phyloP scores from a whole-genome alignment of 2,329 filamentous ascomycete species.

The Ophiocordyceps polyrhachis-furcata region DNA sequence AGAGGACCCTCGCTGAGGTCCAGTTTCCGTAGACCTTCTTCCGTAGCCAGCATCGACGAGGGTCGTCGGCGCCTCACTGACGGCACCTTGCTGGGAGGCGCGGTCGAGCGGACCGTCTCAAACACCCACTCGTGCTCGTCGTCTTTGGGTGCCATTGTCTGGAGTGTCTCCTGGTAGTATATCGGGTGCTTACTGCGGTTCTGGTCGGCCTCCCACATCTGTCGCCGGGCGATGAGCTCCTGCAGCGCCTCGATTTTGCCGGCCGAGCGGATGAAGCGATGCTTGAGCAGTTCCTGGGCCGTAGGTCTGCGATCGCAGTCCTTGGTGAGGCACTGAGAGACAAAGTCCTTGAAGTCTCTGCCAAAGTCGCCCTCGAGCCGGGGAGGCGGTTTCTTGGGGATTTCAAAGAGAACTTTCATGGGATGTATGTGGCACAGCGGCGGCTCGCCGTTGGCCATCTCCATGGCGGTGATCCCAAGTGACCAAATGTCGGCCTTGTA shows the following conservation, averaged over 20 bases:
- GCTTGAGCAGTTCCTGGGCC: constrained; percentile 71
- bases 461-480: constrained; percentile 77
- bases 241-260: constrained; percentile 78
- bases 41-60: constrained; percentile 36
- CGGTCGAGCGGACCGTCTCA: constrained; percentile 70
- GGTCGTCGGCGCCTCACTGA: constrained; percentile 33
- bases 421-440: constrained; percentile 71
- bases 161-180: constrained; percentile 86
- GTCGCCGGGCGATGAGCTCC: constrained; percentile 67
- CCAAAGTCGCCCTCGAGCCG: constrained; percentile 72
- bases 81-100: constrained; percentile 25
- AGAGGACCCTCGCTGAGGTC: constrained; percentile 43
- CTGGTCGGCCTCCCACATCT: constrained; percentile 61
- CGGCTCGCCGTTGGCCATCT: constrained; percentile 77
- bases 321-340: constrained; percentile 79
- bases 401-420: constrained; percentile 86
- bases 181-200: constrained; percentile 52
- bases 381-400: constrained; percentile 74
- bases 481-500: constrained; percentile 94
- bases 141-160: constrained; percentile 44
- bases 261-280: constrained; percentile 72
- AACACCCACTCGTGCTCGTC: constrained; percentile 88
- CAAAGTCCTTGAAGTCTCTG: constrained; percentile 84
- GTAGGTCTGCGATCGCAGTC: constrained; percentile 70
- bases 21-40: constrained; percentile 40